Conservation (phyloP, 1,139 yeast genomes). For the Geotrichum cucujoidarum region DNA sequence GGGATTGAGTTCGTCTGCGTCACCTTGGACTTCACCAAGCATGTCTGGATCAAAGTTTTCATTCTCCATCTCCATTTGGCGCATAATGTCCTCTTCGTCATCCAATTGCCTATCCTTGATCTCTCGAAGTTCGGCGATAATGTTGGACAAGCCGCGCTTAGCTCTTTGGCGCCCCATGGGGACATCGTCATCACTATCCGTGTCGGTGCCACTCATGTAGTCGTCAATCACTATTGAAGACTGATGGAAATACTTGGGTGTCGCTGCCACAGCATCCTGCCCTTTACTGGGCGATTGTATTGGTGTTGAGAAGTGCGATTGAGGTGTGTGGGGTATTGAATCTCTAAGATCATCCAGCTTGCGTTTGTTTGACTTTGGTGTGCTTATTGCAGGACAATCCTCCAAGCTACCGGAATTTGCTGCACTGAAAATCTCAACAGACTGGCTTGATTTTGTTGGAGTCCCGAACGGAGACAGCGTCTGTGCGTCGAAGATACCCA, state of each 20-base stretch:
- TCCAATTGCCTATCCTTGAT: slow-evolving; percentile 25
- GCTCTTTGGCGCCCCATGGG: slow-evolving; percentile 14
- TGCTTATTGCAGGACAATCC: slow-evolving; percentile 5
- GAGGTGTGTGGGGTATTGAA: neutral
- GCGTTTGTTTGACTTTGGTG: slow-evolving; percentile 4
- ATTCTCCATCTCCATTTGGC: slow-evolving; percentile 26
- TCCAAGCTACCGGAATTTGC: slow-evolving; percentile 8
- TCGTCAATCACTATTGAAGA: neutral
- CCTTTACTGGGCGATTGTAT: slow-evolving; percentile 3
- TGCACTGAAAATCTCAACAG: neutral
- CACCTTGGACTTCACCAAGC: slow-evolving; percentile 21
- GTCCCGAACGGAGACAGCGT: slow-evolving; percentile 22
- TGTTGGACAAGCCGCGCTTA: slow-evolving; percentile 18
- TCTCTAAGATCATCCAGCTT: neutral
- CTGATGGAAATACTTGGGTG: slow-evolving; percentile 18
- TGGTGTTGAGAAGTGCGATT: neutral
- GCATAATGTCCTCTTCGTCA: slow-evolving; percentile 22
- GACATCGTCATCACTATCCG: slow-evolving; percentile 13
- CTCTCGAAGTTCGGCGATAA: slow-evolving; percentile 24
- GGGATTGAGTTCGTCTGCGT: slow-evolving; percentile 17
- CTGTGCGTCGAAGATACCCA: slow-evolving; percentile 58
- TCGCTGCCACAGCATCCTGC: slow-evolving; percentile 3
- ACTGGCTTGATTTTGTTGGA: slow-evolving; percentile 23
- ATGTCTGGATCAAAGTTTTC: slow-evolving; percentile 20
- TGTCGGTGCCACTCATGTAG: slow-evolving; percentile 4